Evolutionary conservation across 1,284 basidiomycete genomes (phyloP).

Genomic region (Anthracocystis walkeri): DNA sequence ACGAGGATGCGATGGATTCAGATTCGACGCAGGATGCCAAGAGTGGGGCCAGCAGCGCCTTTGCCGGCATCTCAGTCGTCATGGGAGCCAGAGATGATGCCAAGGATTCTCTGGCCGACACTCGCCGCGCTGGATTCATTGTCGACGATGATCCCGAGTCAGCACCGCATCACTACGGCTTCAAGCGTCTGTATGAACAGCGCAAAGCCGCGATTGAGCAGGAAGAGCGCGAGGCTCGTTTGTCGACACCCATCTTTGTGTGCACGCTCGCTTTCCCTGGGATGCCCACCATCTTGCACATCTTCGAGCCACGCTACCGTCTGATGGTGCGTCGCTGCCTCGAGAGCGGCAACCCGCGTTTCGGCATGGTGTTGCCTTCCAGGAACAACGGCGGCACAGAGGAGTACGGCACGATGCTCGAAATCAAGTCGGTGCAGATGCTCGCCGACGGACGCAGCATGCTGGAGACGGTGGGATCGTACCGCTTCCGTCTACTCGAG

Average conservation of each 20-base stretch:
- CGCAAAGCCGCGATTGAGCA: conserved; percentile 76
- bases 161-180: conserved; percentile 42
- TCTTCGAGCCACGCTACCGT: conserved; percentile 90
- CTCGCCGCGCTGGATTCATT: conserved; percentile 17
- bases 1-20: conserved; percentile 35
- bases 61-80: conserved; percentile 33
- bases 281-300: conserved; percentile 87
- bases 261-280: conserved; percentile 89
- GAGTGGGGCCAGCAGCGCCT: conserved; percentile 5
- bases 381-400: conserved; percentile 71
- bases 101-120: background rate
- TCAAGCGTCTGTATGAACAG: conserved; percentile 70
- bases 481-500: conserved; percentile 86
- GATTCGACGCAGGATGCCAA: conserved; percentile 34
- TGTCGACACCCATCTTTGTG: conserved; percentile 91
- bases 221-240: conserved; percentile 80
- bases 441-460: conserved; percentile 88
- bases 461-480: conserved; percentile 85
- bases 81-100: background rate
- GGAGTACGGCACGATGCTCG: conserved; percentile 91
- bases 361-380: conserved; percentile 89
- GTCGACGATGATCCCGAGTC: conserved; percentile 46
- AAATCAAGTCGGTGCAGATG: conserved; percentile 87
- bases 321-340: conserved; percentile 93
- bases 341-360: conserved; percentile 77